Base-by-base conservation (phyloP, 352 stramenopile species). In the Pythium insidiosum region DNA sequence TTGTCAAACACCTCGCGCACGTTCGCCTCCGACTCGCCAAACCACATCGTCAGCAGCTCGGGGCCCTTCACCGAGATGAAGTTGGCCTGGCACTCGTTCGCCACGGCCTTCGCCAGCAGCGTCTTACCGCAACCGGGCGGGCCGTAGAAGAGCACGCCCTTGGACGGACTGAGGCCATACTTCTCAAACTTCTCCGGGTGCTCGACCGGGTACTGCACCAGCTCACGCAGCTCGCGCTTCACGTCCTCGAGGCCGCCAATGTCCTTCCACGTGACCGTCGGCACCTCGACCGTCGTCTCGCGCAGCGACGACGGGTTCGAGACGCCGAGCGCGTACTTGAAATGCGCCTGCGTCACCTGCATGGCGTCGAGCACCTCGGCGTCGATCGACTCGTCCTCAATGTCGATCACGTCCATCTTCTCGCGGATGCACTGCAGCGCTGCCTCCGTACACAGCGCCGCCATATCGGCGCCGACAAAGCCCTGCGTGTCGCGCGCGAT, bases 331-430 rank as follows among this genome's bases (percentile, higher is more conserved):
- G 97, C 96, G 75, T 98, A 97, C 68, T 97, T 97, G 75, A 99
- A 99, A 72, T 99, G 96, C 22, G 98, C 95, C 70, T 98, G 86
- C 35, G 85, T 98, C 24, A 99, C 96, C 44, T 95, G 83, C 94
- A 99, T 98, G 26, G 90, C 94, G 67, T 98, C 95, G 51, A 99
- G 79, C 42, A 99, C 97, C 65, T 99, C 96, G 2, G 96, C 96
- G 67, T 99, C 96, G 67, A 99, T 99, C 39, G 83, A 91, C 51
- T 99, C 96, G 46, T 99, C 96, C 56, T 99, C 97, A 66, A 99
- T 99, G 65, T 99, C 97, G 61, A 99, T 99, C 43, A 99, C 83
- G 67, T 99, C 96, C 97, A 99, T 99, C 84, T 99, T 99, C 67
- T 99, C 96, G 28, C 96, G 84, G 52, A 99, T 99, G 63, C 96